These are phyloP conservation scores for Pythium inflatum DNA, from an alignment of 352 stramenopile genomes.

Conservation along the genomic window DNA sequence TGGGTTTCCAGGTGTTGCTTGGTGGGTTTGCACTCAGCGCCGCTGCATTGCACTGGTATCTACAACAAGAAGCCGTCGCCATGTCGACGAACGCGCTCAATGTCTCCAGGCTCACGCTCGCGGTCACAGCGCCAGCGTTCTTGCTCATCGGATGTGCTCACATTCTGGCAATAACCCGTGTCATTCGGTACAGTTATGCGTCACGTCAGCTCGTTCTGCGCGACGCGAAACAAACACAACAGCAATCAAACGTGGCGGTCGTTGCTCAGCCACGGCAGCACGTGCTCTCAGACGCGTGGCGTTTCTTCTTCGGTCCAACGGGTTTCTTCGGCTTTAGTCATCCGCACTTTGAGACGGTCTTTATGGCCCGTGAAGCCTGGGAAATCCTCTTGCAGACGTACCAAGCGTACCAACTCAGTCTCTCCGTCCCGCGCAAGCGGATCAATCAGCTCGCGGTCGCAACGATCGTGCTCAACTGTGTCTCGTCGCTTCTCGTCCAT, in stretches of 20 bases:
- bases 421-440: constrained; percentile 18
- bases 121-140: constrained; percentile 6
- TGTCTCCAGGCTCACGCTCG: neutral
- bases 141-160: constrained; percentile 16
- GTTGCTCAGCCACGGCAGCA: too few relatives aligned
- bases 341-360: constrained; percentile 19
- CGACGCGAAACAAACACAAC: too few relatives aligned
- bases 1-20: constrained; percentile 9
- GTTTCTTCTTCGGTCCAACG: neutral
- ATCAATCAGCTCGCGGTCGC: constrained; percentile 29
- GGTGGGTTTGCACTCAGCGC: constrained; percentile 4
- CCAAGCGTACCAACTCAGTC: constrained; percentile 28
- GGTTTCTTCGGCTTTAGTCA: constrained; percentile 22
- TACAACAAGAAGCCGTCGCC: neutral
- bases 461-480: constrained; percentile 30
- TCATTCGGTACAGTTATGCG: neutral
- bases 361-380: constrained; percentile 21
- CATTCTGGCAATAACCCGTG: constrained; percentile 1
- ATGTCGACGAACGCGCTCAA: neutral
- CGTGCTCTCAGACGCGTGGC: neutral
- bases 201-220: neutral
- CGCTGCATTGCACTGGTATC: constrained; percentile 11
- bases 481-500: constrained; percentile 17
- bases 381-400: constrained; percentile 35
- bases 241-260: too few relatives aligned